A percentile compares a stretch with the other conserved stretches of the same genome.
These are phyloP conservation scores for Sophora flavescens DNA, from an alignment of 306 rosid species.

Conservation along the genomic window DNA sequence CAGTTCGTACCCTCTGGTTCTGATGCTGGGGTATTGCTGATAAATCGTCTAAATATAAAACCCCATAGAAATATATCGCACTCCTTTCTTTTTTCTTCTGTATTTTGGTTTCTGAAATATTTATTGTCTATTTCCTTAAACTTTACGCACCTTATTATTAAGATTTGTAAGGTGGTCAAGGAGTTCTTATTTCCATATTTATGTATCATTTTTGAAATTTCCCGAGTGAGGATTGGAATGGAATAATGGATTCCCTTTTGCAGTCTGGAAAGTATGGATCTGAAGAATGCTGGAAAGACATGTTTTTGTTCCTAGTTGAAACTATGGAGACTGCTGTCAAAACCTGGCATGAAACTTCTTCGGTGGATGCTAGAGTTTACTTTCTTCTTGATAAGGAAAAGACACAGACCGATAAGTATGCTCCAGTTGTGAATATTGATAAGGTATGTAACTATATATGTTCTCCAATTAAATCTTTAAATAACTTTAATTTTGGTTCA, in stretches of 20 bases:
- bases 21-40: neutral
- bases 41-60: neutral
- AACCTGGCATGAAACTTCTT: constrained; percentile 85
- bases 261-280: constrained; percentile 85
- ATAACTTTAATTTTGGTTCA: constrained; percentile 21
- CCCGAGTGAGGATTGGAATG: constrained; percentile 47
- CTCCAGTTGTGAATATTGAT: constrained; percentile 90
- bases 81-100: constrained; percentile 19
- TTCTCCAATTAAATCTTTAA: constrained; percentile 30
- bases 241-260: constrained; percentile 54
- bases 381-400: constrained; percentile 88
- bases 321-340: constrained; percentile 95
- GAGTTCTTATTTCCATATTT: constrained; percentile 26
- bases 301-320: constrained; percentile 81
- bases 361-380: constrained; percentile 88
- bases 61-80: neutral
- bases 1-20: neutral
- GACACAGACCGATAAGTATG: constrained; percentile 83
- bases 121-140: constrained; percentile 38
- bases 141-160: constrained; percentile 13
- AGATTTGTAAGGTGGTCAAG: constrained; percentile 46
- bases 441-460: constrained; percentile 61
- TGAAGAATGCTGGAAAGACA: constrained; percentile 78
- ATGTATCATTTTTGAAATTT: constrained; percentile 43
- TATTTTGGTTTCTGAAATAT: constrained; percentile 40